Conservation (phyloP, 306 rosid genomes). For the Quercus wislizeni region DNA sequence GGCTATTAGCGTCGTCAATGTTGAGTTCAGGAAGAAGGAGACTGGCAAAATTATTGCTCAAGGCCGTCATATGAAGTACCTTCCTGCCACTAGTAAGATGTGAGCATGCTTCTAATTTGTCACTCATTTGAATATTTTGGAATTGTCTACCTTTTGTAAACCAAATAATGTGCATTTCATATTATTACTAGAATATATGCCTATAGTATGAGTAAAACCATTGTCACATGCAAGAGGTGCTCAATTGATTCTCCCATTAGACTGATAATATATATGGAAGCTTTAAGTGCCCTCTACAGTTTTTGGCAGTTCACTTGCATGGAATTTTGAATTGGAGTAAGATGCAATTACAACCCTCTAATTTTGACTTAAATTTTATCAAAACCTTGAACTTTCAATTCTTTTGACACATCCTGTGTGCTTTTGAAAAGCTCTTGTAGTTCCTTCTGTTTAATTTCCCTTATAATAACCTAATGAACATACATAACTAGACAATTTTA, state of each 20-base stretch:
- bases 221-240: neutral
- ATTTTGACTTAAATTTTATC: too few species aligned
- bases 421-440: too few species aligned
- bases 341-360: too few species aligned
- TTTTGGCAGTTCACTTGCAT: neutral
- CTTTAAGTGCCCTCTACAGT: neutral
- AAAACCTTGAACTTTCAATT: too few species aligned
- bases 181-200: neutral
- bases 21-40: slow-evolving; percentile 65
- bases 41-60: slow-evolving; percentile 73
- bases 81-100: slow-evolving; percentile 51
- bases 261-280: neutral
- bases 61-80: slow-evolving; percentile 78
- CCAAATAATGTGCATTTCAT: neutral
- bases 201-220: neutral
- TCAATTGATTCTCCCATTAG: neutral
- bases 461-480: too few species aligned
- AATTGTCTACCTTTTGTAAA: neutral
- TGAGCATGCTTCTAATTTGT: slow-evolving; percentile 17
- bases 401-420: too few species aligned
- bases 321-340: neutral
- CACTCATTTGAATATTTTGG: neutral
- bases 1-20: slow-evolving; percentile 55
- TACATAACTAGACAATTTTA: too few species aligned
- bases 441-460: too few species aligned